phyloP scores from a whole-genome alignment of 805 yeast genomes.

The Komagataella kurtzmanii region DNA sequence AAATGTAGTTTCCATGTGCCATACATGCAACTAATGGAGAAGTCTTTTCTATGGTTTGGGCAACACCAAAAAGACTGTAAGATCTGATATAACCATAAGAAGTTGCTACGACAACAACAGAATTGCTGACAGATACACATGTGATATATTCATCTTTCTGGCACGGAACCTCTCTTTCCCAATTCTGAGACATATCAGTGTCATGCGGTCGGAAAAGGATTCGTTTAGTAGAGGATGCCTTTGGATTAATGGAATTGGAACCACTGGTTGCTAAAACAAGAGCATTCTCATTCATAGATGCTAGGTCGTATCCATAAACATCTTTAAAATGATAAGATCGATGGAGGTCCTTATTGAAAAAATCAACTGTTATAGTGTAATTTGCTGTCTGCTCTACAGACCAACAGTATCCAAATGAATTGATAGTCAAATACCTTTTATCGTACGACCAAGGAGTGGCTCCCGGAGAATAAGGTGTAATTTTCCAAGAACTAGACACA shows the following conservation, averaged over 20 bases:
- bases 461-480: constrained; percentile 73
- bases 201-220: constrained; percentile 57
- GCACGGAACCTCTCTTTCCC: constrained; percentile 56
- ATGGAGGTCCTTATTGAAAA: constrained; percentile 65
- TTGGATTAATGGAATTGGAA: constrained; percentile 7
- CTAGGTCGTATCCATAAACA: constrained; percentile 54
- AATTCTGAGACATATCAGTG: constrained; percentile 42
- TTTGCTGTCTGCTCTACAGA: constrained; percentile 48
- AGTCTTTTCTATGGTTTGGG: constrained; percentile 53
- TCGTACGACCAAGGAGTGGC: constrained; percentile 68
- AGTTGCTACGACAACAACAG: constrained; percentile 56
- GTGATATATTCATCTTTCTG: constrained; percentile 42
- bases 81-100: constrained; percentile 62
- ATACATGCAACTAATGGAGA: constrained; percentile 64
- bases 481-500: constrained; percentile 12
- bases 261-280: constrained; percentile 42
- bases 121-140: constrained; percentile 51
- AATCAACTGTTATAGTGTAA: constrained; percentile 72
- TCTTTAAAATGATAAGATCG: constrained; percentile 84
- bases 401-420: constrained; percentile 72
- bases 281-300: constrained; percentile 58
- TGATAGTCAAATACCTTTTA: constrained; percentile 71
- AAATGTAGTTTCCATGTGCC: constrained; percentile 42
- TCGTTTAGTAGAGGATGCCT: not conserved
- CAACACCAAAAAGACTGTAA: constrained; percentile 62